Evolutionary conservation across 352 stramenopile genomes (phyloP), one percentile per base, ranked within the genome.

Genomic region (Globisporangium sylvaticum): DNA sequence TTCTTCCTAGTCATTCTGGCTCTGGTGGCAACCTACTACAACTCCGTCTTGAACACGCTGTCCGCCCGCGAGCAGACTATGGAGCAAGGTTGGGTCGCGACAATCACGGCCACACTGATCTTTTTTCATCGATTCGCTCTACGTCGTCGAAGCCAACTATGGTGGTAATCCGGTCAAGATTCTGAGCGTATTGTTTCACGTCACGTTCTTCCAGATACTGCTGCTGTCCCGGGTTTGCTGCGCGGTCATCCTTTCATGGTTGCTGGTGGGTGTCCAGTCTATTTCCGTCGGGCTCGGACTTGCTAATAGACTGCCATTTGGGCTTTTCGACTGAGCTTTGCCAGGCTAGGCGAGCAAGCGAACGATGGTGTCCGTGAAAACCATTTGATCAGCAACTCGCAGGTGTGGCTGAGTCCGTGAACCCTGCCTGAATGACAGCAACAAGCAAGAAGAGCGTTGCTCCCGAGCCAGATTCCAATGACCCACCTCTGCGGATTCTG

Each of bases 121-220:
- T 66, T 66, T 86, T 22, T 89, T 83, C 65, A 84, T 87, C 59
- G 81, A 89, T 50, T 79, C 79, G 1, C 86, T 89, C 57, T 89
- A 84, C 68, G 69, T 76, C 29, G 60, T 74, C 12, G 81, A 89
- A 48, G 77, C 78, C 14, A 73, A 59, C 8, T 84, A 74, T 39
- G 77, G 79, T 18, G 81, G 81, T 62, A 81, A 83, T 58, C 62
- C 78, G 0, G 68, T 80, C 53, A 73, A 79, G 25, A 74, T 89
- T 15, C 71, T 89, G 27, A 81, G 69, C 32, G 70, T 87, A 10
- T 62, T 76, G 1, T 87, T 89, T 60, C 81, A 86, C 64, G 74
- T 80, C 18, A 82, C 79, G 2, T 89, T 89, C 68, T 85, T 87
- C 64, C 75, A 86, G 68, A 64, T 84, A 32, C 54, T 89, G 52